Evolutionary conservation across 495 filamentous ascomycete genomes (phyloP).

Genomic region (Penicillium atrosanguineum): DNA sequence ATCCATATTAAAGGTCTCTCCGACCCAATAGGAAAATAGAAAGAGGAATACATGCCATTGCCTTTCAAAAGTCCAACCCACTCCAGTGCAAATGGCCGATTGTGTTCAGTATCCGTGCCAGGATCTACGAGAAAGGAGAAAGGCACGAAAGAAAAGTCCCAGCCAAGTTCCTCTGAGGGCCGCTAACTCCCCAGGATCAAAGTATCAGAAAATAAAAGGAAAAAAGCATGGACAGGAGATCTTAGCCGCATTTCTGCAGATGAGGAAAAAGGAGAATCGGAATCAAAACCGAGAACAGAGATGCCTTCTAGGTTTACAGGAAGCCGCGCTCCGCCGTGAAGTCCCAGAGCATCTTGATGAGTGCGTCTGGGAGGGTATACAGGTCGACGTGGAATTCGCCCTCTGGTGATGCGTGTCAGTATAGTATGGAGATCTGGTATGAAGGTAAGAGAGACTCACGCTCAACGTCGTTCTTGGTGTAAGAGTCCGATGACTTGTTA

Average conservation of each 20-base stretch:
- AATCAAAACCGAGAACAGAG: background rate
- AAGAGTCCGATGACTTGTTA: constrained; percentile 86
- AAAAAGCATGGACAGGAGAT: background rate
- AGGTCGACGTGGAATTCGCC: constrained; percentile 99
- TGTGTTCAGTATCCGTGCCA: background rate
- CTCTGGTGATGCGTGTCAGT: constrained; percentile 48
- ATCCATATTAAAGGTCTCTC: too few relatives aligned
- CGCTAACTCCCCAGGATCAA: constrained; percentile 23
- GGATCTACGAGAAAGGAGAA: constrained; percentile 8
- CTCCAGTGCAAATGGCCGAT: background rate
- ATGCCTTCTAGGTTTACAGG: constrained; percentile 22
- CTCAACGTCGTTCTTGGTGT: constrained; percentile 96
- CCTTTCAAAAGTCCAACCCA: background rate
- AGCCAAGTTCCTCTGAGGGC: constrained; percentile 18
- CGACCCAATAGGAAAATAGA: too few relatives aligned
- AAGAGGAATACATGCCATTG: background rate
- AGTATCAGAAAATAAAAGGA: constrained; percentile 9
- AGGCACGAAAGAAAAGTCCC: constrained; percentile 6
- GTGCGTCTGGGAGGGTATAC: constrained; percentile 82
- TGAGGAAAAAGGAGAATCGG: background rate
- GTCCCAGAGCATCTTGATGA: constrained; percentile 91
- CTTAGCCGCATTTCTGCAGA: background rate
- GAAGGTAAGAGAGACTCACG: constrained; percentile 51
- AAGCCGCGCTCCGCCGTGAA: constrained; percentile 56
- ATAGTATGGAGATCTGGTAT: background rate